A percentile compares a stretch with the other conserved stretches of the same genome.
phyloP scores from a whole-genome alignment of 2,329 filamentous ascomycete genomes.

The Fusarium sp. region DNA sequence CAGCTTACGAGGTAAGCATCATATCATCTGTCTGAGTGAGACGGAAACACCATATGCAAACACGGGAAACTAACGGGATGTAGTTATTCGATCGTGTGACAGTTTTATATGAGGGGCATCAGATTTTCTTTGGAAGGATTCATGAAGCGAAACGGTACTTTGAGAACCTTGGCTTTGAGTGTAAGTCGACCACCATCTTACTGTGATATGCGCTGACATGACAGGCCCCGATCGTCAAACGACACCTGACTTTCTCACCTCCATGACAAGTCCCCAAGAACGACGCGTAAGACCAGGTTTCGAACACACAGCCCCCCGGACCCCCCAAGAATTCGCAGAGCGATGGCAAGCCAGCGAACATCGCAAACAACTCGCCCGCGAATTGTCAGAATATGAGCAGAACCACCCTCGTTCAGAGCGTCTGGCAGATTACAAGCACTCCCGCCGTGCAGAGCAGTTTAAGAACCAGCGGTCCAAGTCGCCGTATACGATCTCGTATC shows the following conservation, averaged over 20 bases:
- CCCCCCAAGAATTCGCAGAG: constrained; percentile 51
- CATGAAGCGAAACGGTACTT: constrained; percentile 71
- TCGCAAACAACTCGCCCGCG: constrained; percentile 44
- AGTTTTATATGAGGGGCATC: constrained; percentile 74
- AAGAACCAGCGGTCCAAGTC: constrained; percentile 56
- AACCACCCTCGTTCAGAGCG: constrained; percentile 36
- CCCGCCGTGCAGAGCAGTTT: constrained; percentile 40
- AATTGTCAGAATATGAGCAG: constrained; percentile 45
- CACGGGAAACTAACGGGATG: constrained; percentile 52
- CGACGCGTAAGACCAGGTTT: constrained; percentile 48
- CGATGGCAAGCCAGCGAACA: constrained; percentile 47
- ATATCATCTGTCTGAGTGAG: not conserved
- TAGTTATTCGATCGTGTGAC: constrained; percentile 74
- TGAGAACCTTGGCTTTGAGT: constrained; percentile 51
- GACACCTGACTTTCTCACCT: constrained; percentile 47
- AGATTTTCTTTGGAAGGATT: constrained; percentile 73
- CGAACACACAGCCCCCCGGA: constrained; percentile 49
- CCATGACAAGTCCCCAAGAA: constrained; percentile 56
- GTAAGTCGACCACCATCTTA: not conserved
- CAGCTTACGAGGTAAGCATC: constrained; percentile 60
- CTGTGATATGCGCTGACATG: not conserved
- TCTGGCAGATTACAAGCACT: constrained; percentile 35
- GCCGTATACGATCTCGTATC: constrained; percentile 59
- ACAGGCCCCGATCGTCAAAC: constrained; percentile 43
- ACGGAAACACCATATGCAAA: no score